Percentiles rank a stretch among this genome's conserved stretches.
These are phyloP conservation scores for Candida insectalens DNA, from an alignment of 805 yeast genomes.

Conservation along the genomic window DNA sequence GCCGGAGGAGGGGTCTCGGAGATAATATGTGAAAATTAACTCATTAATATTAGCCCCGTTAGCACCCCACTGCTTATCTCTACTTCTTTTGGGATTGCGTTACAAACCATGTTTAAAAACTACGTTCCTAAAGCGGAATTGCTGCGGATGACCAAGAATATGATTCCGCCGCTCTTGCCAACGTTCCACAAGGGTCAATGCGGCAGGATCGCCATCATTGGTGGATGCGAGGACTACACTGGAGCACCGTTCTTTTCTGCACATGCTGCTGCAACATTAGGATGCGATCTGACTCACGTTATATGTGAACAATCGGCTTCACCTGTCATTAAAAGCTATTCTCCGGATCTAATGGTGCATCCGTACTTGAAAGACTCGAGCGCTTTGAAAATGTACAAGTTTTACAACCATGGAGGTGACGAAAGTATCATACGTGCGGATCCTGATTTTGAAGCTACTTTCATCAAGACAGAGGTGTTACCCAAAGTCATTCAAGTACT, in stretches of 20 bases:
- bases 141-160: slow-evolving; percentile 31
- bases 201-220: slow-evolving; percentile 79
- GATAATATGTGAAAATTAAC: too few relatives aligned
- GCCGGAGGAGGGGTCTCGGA: too few relatives aligned
- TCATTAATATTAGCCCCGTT: too few relatives aligned
- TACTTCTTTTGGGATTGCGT: too few relatives aligned
- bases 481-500: slow-evolving; percentile 49
- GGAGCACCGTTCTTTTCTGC: slow-evolving; percentile 95
- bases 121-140: slow-evolving; percentile 7
- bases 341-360: slow-evolving; percentile 95
- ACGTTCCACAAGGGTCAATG: slow-evolving; percentile 81
- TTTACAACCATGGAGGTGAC: slow-evolving; percentile 10
- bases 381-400: slow-evolving; percentile 11
- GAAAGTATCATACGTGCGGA: background rate
- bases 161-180: slow-evolving; percentile 71
- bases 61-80: too few relatives aligned
- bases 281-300: slow-evolving; percentile 83
- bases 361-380: slow-evolving; percentile 61
- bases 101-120: slow-evolving; percentile 4
- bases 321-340: slow-evolving; percentile 70
- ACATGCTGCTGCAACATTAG: slow-evolving; percentile 73
- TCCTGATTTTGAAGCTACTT: slow-evolving; percentile 11
- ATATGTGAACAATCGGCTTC: slow-evolving; percentile 81
- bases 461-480: slow-evolving; percentile 36
- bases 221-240: slow-evolving; percentile 93